Evolutionary conservation across 495 filamentous ascomycete genomes (phyloP), one percentile per base, ranked within the genome.

Genomic region (Neurospora sp.): DNA sequence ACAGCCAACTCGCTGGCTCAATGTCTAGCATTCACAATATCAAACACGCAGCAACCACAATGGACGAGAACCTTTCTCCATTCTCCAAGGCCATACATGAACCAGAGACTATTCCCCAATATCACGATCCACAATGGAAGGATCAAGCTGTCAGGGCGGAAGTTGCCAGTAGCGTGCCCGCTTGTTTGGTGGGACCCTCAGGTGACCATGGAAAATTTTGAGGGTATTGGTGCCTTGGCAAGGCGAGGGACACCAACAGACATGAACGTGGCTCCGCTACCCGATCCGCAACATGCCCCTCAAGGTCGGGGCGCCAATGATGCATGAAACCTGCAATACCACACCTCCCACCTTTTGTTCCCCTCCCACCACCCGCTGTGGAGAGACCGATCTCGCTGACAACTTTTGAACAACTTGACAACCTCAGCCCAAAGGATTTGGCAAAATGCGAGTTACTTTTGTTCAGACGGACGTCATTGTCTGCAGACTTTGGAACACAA

Each of bases 141-240:
- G 53, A 35, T 65, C 53, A 65, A 35, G 14, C 35, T 65, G 27
- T 37, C 27, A 65, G 27, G 53, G 53, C 27, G 27, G 27, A 65
- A 35, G 53, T 65, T 16, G 27, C 35, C 27, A 61, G 53, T 65
- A 35, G 53, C 53, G 53, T 65, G 53, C 53, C 53, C 22, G 53
- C 53, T 70, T 74, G 72, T 74, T 73, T 73, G 65, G 59, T 74
- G 42, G 69, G 74, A 4, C 31, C 31, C 74, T 77, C 78, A 78
- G 78, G 73, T 78, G 78, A 80, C 73, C 74, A 65, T 61, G 42
- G 71, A 77, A 78, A 78, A 74, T 71, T 77, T 71, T 69, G 72
- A 59, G 27, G 70, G 69, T 41, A 72, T 74, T 70, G 44, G 69
- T 42, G 39, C 35, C 73, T 78, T 78, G 77, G 75, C 75, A 74